These are phyloP conservation scores for Cutaneotrichosporon mucoides DNA, from an alignment of 1,284 basidiomycete species.

Conservation along the genomic window DNA sequence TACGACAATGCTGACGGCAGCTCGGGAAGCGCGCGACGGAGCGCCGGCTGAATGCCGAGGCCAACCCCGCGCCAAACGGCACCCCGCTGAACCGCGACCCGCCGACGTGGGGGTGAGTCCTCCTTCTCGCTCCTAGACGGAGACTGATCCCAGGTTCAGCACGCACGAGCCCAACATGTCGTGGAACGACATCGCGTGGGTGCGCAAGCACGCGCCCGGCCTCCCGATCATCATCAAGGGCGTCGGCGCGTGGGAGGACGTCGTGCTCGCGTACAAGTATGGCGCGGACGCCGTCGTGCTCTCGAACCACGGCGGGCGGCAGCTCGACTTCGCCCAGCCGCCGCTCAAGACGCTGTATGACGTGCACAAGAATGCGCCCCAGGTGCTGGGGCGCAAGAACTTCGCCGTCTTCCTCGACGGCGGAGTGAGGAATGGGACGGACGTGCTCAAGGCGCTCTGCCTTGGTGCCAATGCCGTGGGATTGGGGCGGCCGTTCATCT, in stretches of 20 bases:
- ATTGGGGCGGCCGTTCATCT: slow-evolving; percentile 78
- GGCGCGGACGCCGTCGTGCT: slow-evolving; percentile 50
- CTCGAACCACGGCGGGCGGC: slow-evolving; percentile 50
- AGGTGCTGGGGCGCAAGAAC: slow-evolving; percentile 60
- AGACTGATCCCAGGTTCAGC: not conserved
- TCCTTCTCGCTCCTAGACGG: not conserved
- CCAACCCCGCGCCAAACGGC: slow-evolving; percentile 15
- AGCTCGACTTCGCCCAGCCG: slow-evolving; percentile 53
- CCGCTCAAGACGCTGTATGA: slow-evolving; percentile 69
- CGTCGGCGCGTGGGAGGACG: slow-evolving; percentile 51
- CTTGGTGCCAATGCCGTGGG: slow-evolving; percentile 84
- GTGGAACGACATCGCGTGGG: slow-evolving; percentile 52
- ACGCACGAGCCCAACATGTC: slow-evolving; percentile 12
- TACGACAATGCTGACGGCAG: slow-evolving; percentile 8
- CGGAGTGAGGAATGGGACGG: slow-evolving; percentile 76
- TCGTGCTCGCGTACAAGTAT: slow-evolving; percentile 46
- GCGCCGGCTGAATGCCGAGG: slow-evolving; percentile 15
- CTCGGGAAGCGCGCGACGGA: slow-evolving; percentile 23
- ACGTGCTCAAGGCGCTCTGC: slow-evolving; percentile 83
- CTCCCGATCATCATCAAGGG: slow-evolving; percentile 53
- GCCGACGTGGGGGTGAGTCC: not conserved
- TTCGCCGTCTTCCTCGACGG: slow-evolving; percentile 76
- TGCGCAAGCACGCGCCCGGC: slow-evolving; percentile 44
- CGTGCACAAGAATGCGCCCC: slow-evolving; percentile 64
- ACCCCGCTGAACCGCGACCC: slow-evolving; percentile 12